Base-by-base conservation (phyloP, 805 yeast genomes). In the Ogataea neopini region DNA sequence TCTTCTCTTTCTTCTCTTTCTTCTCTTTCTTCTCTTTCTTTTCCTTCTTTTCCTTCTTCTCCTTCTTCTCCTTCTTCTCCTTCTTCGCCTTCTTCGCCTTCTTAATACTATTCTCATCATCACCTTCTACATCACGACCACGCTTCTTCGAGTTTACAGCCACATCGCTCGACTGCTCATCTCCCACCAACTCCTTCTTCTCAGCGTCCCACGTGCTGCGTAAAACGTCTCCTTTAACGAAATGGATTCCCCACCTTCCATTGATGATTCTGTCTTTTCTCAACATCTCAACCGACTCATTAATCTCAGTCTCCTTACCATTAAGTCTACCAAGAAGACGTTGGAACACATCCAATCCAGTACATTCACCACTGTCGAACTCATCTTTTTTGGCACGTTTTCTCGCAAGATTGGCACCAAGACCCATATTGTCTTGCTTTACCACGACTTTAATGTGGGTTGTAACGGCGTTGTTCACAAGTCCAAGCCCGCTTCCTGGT, bases 311-410 rank as follows among this genome's bases (percentile, higher is more conserved):
- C 60, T 85, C 92, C 56, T 83, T 86, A 40, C 97, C 97, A 63
- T 92, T 92, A 52, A 92, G 75, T 62, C 90, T 79, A 9, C 97
- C 97, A 52, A 92, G 72, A 39, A 92, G 79, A 57, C 95, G 77
- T 70, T 92, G 99, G 63, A 94, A 92, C 3, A 86, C 96, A 65
- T 94, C 98, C 35, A 92, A 74, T 3, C 97, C 97, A 9, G 90
- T 86, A 55, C 92, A 83, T 54, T 88, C 96, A 48, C 88, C 96
- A 53, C 81, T 78, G 57, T 84, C 89, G 57, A 84, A 81, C 53
- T 80, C 88, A 56, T 84, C 94, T 37, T 72, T 77, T 56, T 79
- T 78, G 35, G 72, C 58, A 45, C 69, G 67, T 37, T 63, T 60
- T 37, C 58, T 63, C 10, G 81, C 79, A 36, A 84, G 70, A 54